These are phyloP conservation scores for Verticillium dahliae DNA, from an alignment of 2,329 filamentous ascomycete genomes.

Conservation along the genomic window DNA sequence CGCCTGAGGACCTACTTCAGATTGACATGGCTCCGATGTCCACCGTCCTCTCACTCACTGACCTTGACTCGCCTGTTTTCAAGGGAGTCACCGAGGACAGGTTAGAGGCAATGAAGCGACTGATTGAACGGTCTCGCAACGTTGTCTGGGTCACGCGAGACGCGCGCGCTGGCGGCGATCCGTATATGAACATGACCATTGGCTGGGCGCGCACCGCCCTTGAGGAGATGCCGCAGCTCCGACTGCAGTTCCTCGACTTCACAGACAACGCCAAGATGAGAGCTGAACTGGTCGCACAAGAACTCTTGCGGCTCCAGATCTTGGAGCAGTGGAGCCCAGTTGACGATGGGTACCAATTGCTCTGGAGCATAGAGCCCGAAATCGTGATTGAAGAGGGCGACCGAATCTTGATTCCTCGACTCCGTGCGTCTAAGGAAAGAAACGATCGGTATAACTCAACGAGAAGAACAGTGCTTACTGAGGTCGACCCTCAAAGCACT, in stretches of 20 bases:
- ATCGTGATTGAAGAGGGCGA: neutral
- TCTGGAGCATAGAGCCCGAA: neutral
- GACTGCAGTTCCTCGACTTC: neutral
- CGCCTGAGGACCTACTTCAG: neutral
- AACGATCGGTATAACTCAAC: too few relatives aligned
- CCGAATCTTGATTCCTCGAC: too few relatives aligned
- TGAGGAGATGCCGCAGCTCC: neutral
- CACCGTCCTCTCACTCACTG: neutral
- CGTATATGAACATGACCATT: neutral
- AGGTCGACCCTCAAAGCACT: too few relatives aligned
- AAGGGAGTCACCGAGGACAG: conserved; percentile 1
- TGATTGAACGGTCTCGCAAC: conserved; percentile 4
- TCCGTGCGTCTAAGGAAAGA: too few relatives aligned
- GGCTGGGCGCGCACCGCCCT: neutral
- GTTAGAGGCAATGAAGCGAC: conserved; percentile 3
- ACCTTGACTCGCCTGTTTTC: neutral
- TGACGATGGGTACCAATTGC: neutral
- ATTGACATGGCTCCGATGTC: neutral
- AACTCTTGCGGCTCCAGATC: too few relatives aligned
- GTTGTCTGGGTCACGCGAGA: conserved; percentile 7
- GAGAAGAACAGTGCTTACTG: too few relatives aligned
- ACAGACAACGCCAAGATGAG: too few relatives aligned
- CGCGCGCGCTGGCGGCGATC: neutral
- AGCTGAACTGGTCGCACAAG: too few relatives aligned
- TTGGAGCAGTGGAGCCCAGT: too few relatives aligned